These are phyloP conservation scores for Aciculosporium take DNA, from an alignment of 2,329 filamentous ascomycete species.

Conservation along the genomic window DNA sequence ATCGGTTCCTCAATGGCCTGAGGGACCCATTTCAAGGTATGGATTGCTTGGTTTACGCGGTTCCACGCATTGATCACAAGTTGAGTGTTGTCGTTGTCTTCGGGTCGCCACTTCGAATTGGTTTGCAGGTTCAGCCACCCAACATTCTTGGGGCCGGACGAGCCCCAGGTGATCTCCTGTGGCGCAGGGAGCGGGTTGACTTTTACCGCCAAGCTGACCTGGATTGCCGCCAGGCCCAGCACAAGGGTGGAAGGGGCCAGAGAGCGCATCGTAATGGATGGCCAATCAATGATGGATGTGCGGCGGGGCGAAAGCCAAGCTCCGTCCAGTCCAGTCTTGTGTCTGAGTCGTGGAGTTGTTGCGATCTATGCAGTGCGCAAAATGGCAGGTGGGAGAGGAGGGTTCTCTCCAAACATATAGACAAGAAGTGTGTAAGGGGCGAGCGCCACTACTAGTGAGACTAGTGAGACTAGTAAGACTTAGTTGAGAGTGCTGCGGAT, in stretches of 20 bases:
- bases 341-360: neutral
- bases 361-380: no score
- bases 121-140: constrained; percentile 8
- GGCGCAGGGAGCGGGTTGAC: constrained; percentile 16
- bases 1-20: constrained; percentile 37
- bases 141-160: constrained; percentile 11
- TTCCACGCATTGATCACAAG: constrained; percentile 33
- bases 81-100: constrained; percentile 3
- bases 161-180: constrained; percentile 13
- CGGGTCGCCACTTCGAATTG: constrained; percentile 7
- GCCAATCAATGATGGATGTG: neutral
- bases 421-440: no score
- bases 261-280: neutral
- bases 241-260: neutral
- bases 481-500: no score
- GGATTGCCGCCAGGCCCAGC: constrained; percentile 4
- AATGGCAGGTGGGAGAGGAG: no score
- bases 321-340: neutral
- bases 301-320: no score
- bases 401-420: no score
- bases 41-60: constrained; percentile 33
- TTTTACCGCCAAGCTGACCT: constrained; percentile 10
- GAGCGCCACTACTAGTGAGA: no score
- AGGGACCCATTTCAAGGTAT: constrained; percentile 37
- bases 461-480: no score